Conservation (phyloP, 495 filamentous ascomycete genomes). For the Xylaria intraflava region DNA sequence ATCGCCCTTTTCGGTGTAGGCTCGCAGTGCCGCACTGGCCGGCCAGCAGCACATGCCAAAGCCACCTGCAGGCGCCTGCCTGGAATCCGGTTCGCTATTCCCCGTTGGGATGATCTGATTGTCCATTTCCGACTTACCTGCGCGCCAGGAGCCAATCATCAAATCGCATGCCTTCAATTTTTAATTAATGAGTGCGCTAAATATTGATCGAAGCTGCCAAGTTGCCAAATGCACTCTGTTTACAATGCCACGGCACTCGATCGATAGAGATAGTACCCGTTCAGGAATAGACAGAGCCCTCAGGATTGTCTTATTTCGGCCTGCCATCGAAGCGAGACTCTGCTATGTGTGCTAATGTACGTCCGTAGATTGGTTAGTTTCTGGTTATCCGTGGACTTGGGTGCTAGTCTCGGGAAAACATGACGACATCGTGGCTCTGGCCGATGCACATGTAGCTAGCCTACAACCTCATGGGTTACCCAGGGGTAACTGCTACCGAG, state of each 20-base stretch:
- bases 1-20: background rate
- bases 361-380: too few relatives aligned
- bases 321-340: background rate
- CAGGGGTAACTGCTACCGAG: too few relatives aligned
- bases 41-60: slow-evolving; percentile 1
- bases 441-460: background rate
- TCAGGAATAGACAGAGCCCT: background rate
- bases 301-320: background rate
- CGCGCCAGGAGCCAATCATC: slow-evolving; percentile 19
- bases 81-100: background rate
- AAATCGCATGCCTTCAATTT: slow-evolving; percentile 14
- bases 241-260: too few relatives aligned
- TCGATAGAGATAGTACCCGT: background rate
- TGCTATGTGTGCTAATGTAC: too few relatives aligned
- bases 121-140: slow-evolving; percentile 5
- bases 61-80: slow-evolving; percentile 1
- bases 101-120: slow-evolving; percentile 1
- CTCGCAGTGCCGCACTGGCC: too few relatives aligned
- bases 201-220: too few relatives aligned
- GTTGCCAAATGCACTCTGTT: too few relatives aligned
- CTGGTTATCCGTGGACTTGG: background rate
- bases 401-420: background rate
- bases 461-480: too few relatives aligned
- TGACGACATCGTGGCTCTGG: background rate
- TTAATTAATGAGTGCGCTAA: too few relatives aligned